Conservation (phyloP, 331 rosid species). For the Malus hybrid region DNA sequence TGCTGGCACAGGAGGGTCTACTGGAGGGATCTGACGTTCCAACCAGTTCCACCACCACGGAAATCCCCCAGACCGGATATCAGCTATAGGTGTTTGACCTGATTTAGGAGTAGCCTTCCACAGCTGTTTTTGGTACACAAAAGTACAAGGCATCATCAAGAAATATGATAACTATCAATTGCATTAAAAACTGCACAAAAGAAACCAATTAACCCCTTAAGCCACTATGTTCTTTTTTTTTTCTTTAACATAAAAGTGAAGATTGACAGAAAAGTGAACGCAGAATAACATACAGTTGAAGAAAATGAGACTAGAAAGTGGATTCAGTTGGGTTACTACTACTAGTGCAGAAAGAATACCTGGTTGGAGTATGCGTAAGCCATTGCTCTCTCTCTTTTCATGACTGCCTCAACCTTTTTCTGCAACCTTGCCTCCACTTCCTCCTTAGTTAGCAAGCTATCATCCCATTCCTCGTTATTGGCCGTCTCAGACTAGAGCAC, state of each 20-base stretch:
- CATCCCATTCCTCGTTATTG: constrained; percentile 79
- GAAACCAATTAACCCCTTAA: background rate
- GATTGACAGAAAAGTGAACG: background rate
- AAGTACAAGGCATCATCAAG: background rate
- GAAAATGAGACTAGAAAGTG: background rate
- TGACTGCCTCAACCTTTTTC: constrained; percentile 75
- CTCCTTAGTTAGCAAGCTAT: constrained; percentile 83
- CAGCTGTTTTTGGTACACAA: constrained; percentile 39
- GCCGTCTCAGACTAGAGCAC: constrained; percentile 69
- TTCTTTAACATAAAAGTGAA: background rate
- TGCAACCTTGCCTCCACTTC: constrained; percentile 81
- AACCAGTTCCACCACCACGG: constrained; percentile 99
- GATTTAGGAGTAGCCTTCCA: constrained; percentile 71
- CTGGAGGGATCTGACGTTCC: constrained; percentile 59
- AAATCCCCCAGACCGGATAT: constrained; percentile 49
- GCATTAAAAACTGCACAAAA: background rate
- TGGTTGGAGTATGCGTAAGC: constrained; percentile 93
- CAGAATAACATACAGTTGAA: background rate
- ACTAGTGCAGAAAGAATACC: constrained; percentile 25
- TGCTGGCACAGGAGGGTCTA: constrained; percentile 35
- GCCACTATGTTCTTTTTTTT: background rate
- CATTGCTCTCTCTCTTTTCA: constrained; percentile 94
- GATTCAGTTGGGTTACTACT: too few species aligned
- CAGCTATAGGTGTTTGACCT: constrained; percentile 45
- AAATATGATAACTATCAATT: background rate